Percentiles rank a stretch among this genome's conserved stretches.
These are phyloP conservation scores for Ceratobasidium sp. DNA, from an alignment of 1,284 basidiomycete species.

Conservation along the genomic window DNA sequence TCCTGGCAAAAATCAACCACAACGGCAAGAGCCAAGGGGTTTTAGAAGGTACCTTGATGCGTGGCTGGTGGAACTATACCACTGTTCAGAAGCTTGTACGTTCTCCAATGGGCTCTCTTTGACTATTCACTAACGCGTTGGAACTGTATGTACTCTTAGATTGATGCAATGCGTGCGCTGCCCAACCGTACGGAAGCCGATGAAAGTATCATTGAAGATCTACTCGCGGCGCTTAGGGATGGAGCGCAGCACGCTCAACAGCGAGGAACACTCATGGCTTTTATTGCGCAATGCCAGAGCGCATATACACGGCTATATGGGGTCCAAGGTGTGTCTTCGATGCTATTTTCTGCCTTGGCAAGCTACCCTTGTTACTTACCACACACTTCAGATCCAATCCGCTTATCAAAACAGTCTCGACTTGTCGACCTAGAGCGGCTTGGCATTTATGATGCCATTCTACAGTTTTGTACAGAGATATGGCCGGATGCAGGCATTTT, in stretches of 20 bases:
- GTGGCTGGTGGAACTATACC: conserved; percentile 19
- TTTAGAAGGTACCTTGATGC: conserved; percentile 24
- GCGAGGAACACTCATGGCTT: conserved; percentile 19
- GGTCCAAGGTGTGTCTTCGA: not conserved
- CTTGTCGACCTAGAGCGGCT: not conserved
- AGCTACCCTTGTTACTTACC: too few relatives aligned
- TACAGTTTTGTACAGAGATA: conserved; percentile 1
- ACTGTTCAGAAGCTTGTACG: not conserved
- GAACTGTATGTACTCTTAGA: not conserved
- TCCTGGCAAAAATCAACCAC: conserved; percentile 7
- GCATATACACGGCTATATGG: conserved; percentile 16
- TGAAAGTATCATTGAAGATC: not conserved
- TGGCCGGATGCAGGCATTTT: conserved; percentile 36
- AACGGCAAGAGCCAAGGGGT: conserved; percentile 12
- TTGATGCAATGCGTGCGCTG: not conserved
- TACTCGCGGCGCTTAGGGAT: not conserved
- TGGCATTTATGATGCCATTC: not conserved
- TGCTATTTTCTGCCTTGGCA: too few relatives aligned
- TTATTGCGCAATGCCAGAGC: conserved; percentile 21
- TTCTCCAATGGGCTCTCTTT: too few relatives aligned
- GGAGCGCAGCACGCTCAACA: conserved; percentile 23
- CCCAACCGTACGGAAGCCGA: conserved; percentile 14
- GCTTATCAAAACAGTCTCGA: conserved; percentile 25
- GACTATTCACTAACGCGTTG: not conserved
- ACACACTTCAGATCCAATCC: not conserved